Base-by-base conservation (phyloP, 805 yeast genomes). In the Metschnikowia henanensis region DNA sequence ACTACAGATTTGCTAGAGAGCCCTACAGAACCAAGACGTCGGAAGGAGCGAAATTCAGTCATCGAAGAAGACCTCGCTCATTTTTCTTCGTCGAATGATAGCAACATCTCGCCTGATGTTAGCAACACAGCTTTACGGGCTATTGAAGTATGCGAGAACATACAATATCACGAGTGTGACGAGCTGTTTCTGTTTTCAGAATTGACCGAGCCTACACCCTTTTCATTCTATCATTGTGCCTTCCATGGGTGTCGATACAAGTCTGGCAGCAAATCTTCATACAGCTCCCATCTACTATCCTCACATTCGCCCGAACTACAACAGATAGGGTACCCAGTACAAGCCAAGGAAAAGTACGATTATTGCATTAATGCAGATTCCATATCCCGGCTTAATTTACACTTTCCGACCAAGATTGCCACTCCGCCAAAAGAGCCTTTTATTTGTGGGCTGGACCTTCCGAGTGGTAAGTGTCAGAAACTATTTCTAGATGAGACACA, bases 311-410 rank as follows among this genome's bases (percentile, higher is more conserved):
- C 39, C 10, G 47, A 46, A 35, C 46, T 53, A 9, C 26, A 20
- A 9, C 45, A 37, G n/a, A 47, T 53, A n/a, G 57, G 57, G 5
- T 53, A 53, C 33, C 57, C 57, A 2, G 50, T 51, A 6, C 17
- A 22, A 5, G 25, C 37, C 2, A n/a, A 19, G 5, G 17, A 30
- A 10, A 35, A 19, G n/a, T 16, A 35, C 18, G 25, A 30, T 12
- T 26, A 13, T 8, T 37, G 16, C 18, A 35, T 48, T 5, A 44
- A 43, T 5, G 57, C 51, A 25, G 39, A 49, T 18, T 41, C 53
- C 6, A 44, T 47, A 9, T 35, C 46, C n/a, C 42, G 39, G 29
- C 41, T 53, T n/a, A 38, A 41, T n/a, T 29, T 49, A 13, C 57
- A 53, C 19, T 53, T 53, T 12, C 57, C 57, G 2, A 45, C 49